Evolutionary conservation across 2,329 filamentous ascomycete genomes (phyloP).

Genomic region (Pezicula neosporulosa): DNA sequence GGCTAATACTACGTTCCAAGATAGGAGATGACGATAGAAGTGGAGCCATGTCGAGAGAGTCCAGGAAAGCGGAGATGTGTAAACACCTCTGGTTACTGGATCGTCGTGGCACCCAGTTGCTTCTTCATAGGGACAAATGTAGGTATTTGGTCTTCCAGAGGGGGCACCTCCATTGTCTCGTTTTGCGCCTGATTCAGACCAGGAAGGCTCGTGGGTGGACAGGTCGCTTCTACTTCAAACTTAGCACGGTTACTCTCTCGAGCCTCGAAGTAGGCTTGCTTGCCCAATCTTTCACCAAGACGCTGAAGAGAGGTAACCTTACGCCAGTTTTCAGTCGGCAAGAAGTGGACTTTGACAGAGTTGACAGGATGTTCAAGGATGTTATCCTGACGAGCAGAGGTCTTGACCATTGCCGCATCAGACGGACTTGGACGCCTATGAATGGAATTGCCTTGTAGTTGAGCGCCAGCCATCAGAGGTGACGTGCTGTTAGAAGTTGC

Average conservation of each 20-base stretch:
- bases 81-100: no score
- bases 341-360: background rate
- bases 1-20: conserved; percentile 8
- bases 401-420: conserved; percentile 34
- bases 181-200: background rate
- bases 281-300: conserved; percentile 24
- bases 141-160: no score
- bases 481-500: no score
- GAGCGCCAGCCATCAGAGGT: background rate
- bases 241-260: conserved; percentile 25
- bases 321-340: conserved; percentile 3
- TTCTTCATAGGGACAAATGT: no score
- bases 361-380: background rate
- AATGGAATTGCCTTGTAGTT: background rate
- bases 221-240: background rate
- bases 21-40: conserved; percentile 2
- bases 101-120: no score
- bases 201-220: background rate
- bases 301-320: conserved; percentile 8
- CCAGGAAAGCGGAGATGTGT: background rate
- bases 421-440: conserved; percentile 31
- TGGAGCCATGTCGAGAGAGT: conserved; percentile 8
- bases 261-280: conserved; percentile 27
- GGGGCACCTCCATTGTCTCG: background rate
- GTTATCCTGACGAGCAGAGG: conserved; percentile 3